These are phyloP conservation scores for Pinus albicaulis DNA, from an alignment of 75 land plant genomes.

Conservation along the genomic window DNA sequence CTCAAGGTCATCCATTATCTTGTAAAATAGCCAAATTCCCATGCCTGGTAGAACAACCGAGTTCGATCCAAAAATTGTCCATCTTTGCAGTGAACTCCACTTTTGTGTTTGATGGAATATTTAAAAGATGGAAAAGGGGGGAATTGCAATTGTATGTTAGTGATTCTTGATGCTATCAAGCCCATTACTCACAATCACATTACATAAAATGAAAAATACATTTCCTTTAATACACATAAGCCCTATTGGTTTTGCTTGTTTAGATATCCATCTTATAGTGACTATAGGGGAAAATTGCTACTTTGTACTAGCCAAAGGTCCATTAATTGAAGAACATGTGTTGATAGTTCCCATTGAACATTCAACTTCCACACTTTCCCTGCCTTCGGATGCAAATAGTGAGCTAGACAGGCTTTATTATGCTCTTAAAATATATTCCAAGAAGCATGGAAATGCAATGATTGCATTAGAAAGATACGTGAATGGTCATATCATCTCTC, in stretches of 20 bases:
- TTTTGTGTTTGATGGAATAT: too few species aligned
- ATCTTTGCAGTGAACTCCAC: too few species aligned
- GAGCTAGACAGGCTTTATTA: conserved; percentile 62
- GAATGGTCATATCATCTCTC: too few species aligned
- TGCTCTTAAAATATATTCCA: conserved; percentile 51
- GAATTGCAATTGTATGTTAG: too few species aligned
- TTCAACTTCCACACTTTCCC: conserved; percentile 49
- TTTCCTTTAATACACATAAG: neutral
- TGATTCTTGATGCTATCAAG: too few species aligned
- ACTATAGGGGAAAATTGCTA: conserved; percentile 84
- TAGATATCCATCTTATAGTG: conserved; percentile 76
- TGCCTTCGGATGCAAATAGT: conserved; percentile 43
- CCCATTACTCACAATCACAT: too few species aligned
- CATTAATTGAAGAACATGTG: conserved; percentile 74
- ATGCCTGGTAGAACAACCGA: too few species aligned
- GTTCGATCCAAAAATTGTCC: too few species aligned
- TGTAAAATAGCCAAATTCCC: too few species aligned
- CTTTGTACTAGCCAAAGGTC: conserved; percentile 93
- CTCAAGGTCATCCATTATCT: too few species aligned
- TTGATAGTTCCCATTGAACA: conserved; percentile 90
- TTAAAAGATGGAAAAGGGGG: too few species aligned
- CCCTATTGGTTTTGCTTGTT: conserved; percentile 93
- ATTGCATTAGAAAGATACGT: conserved; percentile 78
- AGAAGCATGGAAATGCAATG: conserved; percentile 54
- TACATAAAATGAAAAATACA: conserved; percentile 1